Evolutionary conservation across 1,284 basidiomycete species (phyloP).

Genomic region (Melampsora abietis-canadensis): DNA sequence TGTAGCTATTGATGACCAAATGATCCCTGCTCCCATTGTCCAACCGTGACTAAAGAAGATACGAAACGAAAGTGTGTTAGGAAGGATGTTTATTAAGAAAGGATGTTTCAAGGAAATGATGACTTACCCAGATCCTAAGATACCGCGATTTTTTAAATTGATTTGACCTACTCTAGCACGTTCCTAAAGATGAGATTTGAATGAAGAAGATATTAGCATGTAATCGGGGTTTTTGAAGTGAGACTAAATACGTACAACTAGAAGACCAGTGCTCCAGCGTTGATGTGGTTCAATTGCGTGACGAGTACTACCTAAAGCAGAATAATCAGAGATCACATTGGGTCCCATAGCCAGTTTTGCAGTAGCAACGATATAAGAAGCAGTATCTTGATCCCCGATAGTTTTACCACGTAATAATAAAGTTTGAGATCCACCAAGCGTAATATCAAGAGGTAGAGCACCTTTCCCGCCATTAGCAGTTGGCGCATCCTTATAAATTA

Average conservation of each 20-base stretch:
- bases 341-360: constrained; percentile 33
- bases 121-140: constrained; percentile 38
- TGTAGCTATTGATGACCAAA: constrained; percentile 30
- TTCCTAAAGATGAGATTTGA: constrained; percentile 8
- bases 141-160: constrained; percentile 41
- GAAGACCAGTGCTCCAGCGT: constrained; percentile 41
- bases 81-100: neutral
- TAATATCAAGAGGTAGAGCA: constrained; percentile 39
- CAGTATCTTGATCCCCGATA: constrained; percentile 33
- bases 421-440: constrained; percentile 33
- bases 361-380: constrained; percentile 39
- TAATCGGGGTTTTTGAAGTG: neutral
- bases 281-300: constrained; percentile 41
- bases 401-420: constrained; percentile 32
- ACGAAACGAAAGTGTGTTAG: neutral
- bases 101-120: neutral
- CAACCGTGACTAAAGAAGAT: constrained; percentile 27
- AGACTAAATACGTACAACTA: constrained; percentile 23
- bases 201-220: neutral
- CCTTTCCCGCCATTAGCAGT: constrained; percentile 41
- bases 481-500: constrained; percentile 17
- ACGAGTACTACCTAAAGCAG: constrained; percentile 22
- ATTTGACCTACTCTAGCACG: constrained; percentile 34
- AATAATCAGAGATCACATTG: constrained; percentile 36
- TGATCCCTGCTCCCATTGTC: constrained; percentile 29